Evolutionary conservation across 2,329 filamentous ascomycete genomes (phyloP).

Genomic region (Sporothrix mexicana): DNA sequence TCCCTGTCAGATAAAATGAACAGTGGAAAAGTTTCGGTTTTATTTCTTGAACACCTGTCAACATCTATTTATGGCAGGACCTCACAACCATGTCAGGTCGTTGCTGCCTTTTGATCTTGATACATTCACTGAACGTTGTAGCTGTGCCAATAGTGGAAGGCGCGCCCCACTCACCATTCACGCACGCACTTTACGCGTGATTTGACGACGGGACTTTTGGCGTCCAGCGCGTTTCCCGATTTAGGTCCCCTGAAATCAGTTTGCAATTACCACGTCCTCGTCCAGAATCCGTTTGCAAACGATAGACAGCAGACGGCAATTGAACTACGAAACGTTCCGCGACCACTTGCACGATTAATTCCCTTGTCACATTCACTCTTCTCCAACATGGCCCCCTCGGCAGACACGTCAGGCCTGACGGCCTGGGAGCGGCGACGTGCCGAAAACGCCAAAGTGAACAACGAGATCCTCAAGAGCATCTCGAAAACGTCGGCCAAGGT

Average conservation of each 20-base stretch:
- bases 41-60: no score
- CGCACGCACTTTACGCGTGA: slow-evolving; percentile 33
- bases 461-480: slow-evolving; percentile 78
- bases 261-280: background rate
- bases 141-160: slow-evolving; percentile 15
- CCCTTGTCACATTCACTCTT: background rate
- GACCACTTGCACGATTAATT: background rate
- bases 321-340: background rate
- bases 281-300: background rate
- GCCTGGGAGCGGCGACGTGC: slow-evolving; percentile 85
- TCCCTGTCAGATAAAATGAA: no score
- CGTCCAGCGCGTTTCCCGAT: slow-evolving; percentile 18
- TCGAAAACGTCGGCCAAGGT: slow-evolving; percentile 65
- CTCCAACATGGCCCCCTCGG: slow-evolving; percentile 23
- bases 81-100: no score
- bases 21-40: no score
- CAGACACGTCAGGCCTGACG: slow-evolving; percentile 60
- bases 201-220: slow-evolving; percentile 6
- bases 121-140: background rate
- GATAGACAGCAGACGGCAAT: no score
- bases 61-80: no score
- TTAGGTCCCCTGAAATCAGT: background rate
- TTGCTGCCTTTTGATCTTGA: background rate
- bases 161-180: background rate
- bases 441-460: slow-evolving; percentile 86